phyloP scores from a whole-genome alignment of 2,329 filamentous ascomycete species.

The Amylocarpus encephaloides region DNA sequence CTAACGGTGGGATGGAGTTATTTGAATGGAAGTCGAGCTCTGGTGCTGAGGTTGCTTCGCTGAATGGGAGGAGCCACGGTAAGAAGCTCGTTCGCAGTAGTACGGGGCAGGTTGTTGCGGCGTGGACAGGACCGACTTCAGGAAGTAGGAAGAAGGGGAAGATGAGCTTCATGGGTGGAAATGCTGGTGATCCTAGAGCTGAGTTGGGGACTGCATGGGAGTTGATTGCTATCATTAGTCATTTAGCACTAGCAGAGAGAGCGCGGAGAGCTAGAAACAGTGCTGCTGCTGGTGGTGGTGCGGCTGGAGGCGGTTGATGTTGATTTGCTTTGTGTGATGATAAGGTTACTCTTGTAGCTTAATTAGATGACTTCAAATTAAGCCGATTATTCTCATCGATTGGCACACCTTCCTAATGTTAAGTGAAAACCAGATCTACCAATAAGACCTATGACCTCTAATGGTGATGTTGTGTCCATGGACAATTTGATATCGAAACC shows the following conservation, averaged over 20 bases:
- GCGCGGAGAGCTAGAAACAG: constrained; percentile 9
- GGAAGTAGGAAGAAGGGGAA: constrained; percentile 19
- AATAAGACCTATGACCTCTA: too few relatives aligned
- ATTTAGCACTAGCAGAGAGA: constrained; percentile 15
- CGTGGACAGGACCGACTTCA: constrained; percentile 13
- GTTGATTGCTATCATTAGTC: constrained; percentile 12
- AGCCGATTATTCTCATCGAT: too few relatives aligned
- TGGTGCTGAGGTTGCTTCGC: constrained; percentile 10
- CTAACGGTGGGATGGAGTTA: constrained; percentile 1
- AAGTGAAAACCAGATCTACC: too few relatives aligned
- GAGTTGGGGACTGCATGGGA: constrained; percentile 17
- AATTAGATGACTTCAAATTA: too few relatives aligned
- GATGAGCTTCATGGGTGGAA: constrained; percentile 15
- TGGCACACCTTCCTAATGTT: too few relatives aligned
- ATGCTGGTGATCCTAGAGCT: constrained; percentile 6
- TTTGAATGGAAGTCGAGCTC: constrained; percentile 20
- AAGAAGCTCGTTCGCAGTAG: constrained; percentile 16
- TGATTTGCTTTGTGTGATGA: too few relatives aligned
- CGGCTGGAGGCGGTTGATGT: not conserved
- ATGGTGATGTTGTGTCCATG: too few relatives aligned
- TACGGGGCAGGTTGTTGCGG: constrained; percentile 16
- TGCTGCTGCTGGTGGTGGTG: not conserved
- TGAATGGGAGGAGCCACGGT: constrained; percentile 15
- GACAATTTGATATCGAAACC: too few relatives aligned
- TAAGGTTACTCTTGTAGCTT: too few relatives aligned